phyloP scores from a whole-genome alignment of 345 rosid genomes.

The Syzygium aqueum region DNA sequence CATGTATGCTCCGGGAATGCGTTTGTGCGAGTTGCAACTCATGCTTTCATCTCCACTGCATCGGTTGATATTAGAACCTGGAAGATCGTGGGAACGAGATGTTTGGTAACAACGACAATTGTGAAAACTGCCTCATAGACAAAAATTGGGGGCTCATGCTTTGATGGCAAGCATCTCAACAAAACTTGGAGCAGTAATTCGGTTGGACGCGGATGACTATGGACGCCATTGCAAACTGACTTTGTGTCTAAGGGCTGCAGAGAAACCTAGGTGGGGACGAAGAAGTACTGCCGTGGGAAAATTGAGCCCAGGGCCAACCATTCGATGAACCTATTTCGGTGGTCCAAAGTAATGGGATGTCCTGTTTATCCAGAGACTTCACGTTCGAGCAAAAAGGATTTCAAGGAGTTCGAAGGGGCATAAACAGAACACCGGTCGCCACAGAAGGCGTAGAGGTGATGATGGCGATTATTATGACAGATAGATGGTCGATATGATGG shows the following conservation, averaged over 20 bases:
- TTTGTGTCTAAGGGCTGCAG: background rate
- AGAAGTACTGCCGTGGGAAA: too few species aligned
- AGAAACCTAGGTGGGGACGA: too few species aligned
- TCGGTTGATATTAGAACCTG: background rate
- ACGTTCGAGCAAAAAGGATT: background rate
- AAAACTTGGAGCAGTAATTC: background rate
- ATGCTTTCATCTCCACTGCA: too few species aligned
- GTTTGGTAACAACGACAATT: background rate
- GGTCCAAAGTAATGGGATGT: background rate
- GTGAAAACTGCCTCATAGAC: background rate
- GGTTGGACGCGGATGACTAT: background rate
- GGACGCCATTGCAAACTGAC: background rate
- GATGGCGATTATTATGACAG: background rate
- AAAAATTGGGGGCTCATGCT: background rate
- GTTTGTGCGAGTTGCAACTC: background rate
- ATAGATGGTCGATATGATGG: background rate
- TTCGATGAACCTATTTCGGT: too few species aligned
- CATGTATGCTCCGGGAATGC: background rate
- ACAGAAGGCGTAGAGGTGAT: background rate
- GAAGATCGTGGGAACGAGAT: background rate
- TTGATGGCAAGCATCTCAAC: background rate
- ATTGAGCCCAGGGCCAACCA: too few species aligned
- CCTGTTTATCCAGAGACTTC: background rate
- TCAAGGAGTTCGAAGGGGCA: accelerated
- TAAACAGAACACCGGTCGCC: accelerated